phyloP scores from a whole-genome alignment of 2,329 filamentous ascomycete species.

The Penicillium oxalicum region DNA sequence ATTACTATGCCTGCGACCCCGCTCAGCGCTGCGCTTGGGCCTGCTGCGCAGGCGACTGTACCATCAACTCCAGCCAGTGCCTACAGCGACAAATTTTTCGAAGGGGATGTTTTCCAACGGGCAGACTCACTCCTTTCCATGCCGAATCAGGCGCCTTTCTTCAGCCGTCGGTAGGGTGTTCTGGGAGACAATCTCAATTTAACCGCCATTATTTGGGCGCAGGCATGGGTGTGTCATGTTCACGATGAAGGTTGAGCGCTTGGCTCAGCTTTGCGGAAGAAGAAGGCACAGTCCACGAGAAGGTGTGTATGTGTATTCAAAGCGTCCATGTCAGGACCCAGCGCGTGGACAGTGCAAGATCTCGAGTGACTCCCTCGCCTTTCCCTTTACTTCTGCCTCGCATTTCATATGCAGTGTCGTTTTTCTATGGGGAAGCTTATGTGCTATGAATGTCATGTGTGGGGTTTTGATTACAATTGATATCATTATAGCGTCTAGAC shows the following conservation, averaged over 20 bases:
- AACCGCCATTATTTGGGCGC: too few relatives aligned
- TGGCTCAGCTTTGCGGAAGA: too few relatives aligned
- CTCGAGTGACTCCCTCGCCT: not conserved
- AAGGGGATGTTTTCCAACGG: slow-evolving; percentile 45
- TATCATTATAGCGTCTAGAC: slow-evolving; percentile 1
- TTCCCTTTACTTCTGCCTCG: not conserved
- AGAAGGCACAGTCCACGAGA: too few relatives aligned
- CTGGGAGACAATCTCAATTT: not conserved
- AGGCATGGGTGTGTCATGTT: too few relatives aligned
- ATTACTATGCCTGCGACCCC: slow-evolving; percentile 73
- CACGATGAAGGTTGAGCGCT: too few relatives aligned
- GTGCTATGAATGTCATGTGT: not conserved
- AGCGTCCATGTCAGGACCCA: too few relatives aligned
- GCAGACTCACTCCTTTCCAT: slow-evolving; percentile 45
- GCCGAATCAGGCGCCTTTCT: slow-evolving; percentile 38
- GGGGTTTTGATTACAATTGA: not conserved
- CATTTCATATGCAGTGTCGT: too few relatives aligned
- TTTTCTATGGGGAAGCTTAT: not conserved
- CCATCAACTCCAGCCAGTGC: slow-evolving; percentile 54
- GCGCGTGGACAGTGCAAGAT: too few relatives aligned
- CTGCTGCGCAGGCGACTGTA: slow-evolving; percentile 83
- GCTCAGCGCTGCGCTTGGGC: slow-evolving; percentile 79
- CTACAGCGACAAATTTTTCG: slow-evolving; percentile 45
- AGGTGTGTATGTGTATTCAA: too few relatives aligned
- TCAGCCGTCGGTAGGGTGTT: slow-evolving; percentile 32